Conservation (phyloP, 805 yeast species). For the Wickerhamiella dianesei region DNA sequence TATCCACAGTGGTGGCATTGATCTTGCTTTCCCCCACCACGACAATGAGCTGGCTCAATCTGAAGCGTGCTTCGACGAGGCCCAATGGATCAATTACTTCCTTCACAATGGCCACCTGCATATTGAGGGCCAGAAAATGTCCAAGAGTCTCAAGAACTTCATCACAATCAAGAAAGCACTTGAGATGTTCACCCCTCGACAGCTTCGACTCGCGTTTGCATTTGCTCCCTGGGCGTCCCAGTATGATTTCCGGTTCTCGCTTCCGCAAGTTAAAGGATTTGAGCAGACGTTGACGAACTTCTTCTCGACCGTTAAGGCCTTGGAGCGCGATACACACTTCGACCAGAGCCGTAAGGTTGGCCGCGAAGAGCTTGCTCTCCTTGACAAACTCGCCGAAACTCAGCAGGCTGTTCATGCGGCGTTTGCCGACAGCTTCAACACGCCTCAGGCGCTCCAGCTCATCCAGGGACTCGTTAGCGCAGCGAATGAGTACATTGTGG, state of each 20-base stretch:
- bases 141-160: constrained; percentile 86
- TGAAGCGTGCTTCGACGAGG: constrained; percentile 78
- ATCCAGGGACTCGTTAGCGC: constrained; percentile 56
- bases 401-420: constrained; percentile 56
- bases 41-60: constrained; percentile 96
- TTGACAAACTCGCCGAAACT: constrained; percentile 35
- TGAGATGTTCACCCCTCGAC: constrained; percentile 55
- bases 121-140: constrained; percentile 97
- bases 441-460: constrained; percentile 57
- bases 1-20: constrained; percentile 94
- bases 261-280: constrained; percentile 61
- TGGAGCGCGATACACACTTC: constrained; percentile 47
- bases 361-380: constrained; percentile 40
- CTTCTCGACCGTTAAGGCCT: constrained; percentile 77
- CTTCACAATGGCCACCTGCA: constrained; percentile 95
- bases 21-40: constrained; percentile 96
- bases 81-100: constrained; percentile 95
- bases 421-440: constrained; percentile 77
- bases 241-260: constrained; percentile 76
- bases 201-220: constrained; percentile 81
- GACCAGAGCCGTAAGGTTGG: constrained; percentile 44
- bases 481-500: constrained; percentile 57
- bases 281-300: constrained; percentile 70
- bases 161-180: constrained; percentile 90
- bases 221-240: constrained; percentile 86